Evolutionary conservation across 2,329 filamentous ascomycete species (phyloP), one percentile per base, ranked within the genome.

Genomic region (Huntiella savannae): DNA sequence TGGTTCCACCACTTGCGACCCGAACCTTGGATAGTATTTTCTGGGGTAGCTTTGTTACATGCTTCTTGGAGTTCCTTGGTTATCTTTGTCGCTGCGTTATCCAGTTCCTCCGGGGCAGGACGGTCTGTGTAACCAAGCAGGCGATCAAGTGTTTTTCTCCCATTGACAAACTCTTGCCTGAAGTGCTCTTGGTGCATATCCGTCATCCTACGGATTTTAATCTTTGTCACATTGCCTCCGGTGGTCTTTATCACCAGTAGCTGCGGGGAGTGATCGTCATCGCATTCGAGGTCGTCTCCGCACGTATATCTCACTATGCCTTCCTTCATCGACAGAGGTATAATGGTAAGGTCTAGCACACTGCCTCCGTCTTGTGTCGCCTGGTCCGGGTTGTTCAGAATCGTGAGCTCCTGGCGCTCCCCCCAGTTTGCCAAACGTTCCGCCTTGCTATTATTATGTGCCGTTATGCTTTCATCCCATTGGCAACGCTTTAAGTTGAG

Each of bases 241-340:
- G 3, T 15, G 10, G 1, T 16, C 16, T 11, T 17, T 15, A 13
- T 37, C n/a, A 4, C 15, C 2, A 16, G 4, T 1, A 15, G 10
- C 33, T 44, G 42, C 33, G 32, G 42, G 7, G 32, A 44, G 42
- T 44, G 42, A 33, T 36, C 42, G 13, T 33, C 37, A 7, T 33
- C 42, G 32, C 33, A 36, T 44, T 37, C 32, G 4, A 44, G 15
- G 11, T 36, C 15, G n/a, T 33, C 15, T 32, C 32, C 33, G 2
- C 4, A 11, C n/a, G 17, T 11, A 8, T 44, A 44, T 6, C 16
- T 5, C 7, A 10, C 5, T 11, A 44, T 16, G 10, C 33, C 12
- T 32, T 13, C 7, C 32, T 33, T 35, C 7, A 34, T 11, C 13
- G 19, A 15, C 17, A 16, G 8, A 5, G 37, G 16, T 39, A 17